Evolutionary conservation across 257 asterid species (phyloP), one percentile per base, ranked within the genome.

Genomic region (Nicotiana tabacum): DNA sequence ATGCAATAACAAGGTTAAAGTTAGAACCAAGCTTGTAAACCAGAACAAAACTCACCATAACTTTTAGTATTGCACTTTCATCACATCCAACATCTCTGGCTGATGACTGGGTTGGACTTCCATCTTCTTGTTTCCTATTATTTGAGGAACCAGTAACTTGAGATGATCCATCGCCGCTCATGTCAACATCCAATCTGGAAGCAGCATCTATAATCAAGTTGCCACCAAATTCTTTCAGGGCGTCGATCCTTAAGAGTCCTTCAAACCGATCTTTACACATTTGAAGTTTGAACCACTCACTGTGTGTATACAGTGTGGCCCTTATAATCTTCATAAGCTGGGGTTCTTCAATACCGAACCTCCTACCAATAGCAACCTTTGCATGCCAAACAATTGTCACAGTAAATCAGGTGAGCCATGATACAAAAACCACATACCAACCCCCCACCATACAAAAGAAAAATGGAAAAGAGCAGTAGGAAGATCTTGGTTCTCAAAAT

Each of bases 211-310:
- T 90, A 66, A 92, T 87, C 87, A 89, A 82, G 64, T 89, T 90
- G 84, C 90, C 57, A 68, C 92, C 91, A 58, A 86, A 85, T 88
- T 93, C 97, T 89, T 90, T 93, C 18, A 96, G 85, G 43, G 97
- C 87, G 87, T 90, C 89, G 77, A 96, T 92, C 95, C 90, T 89
- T 78, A 96, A 83, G 66, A 94, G 88, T 58, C 96, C 94, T 87
- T 94, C 97, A 87, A 96, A 96, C 80, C 90, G 96, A 88, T 96
- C 98, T 88, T 92, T 94, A 83, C 98, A 93, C 99, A 93, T 94
- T 85, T 96, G 99, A 82, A 94, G 94, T 88, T 95, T 93, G 93
- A 92, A 94, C 99, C 98, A 96, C 86, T 96, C 99, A 43, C 37
- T 85, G 78, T 96, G 99, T 11, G 98, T 82, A 86, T 91, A 82